These are phyloP conservation scores for Eurotiales sp. DNA, from an alignment of 2,329 filamentous ascomycete genomes.

Conservation along the genomic window DNA sequence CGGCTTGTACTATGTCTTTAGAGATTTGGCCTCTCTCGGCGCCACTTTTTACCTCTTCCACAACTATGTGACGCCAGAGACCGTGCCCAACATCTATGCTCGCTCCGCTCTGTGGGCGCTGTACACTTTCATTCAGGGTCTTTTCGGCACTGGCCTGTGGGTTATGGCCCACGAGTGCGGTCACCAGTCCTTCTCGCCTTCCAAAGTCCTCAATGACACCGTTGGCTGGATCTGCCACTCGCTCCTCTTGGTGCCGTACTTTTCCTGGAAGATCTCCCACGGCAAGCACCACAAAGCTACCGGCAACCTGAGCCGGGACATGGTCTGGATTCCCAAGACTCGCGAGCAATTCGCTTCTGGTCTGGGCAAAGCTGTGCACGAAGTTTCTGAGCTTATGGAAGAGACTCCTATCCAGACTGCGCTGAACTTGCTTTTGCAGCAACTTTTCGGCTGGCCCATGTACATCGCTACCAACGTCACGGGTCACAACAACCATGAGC, in stretches of 20 bases:
- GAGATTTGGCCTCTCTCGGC: slow-evolving; percentile 70
- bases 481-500: slow-evolving; percentile 90
- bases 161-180: slow-evolving; percentile 97
- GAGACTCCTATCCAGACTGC: slow-evolving; percentile 87
- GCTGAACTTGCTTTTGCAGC: slow-evolving; percentile 71
- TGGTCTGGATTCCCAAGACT: slow-evolving; percentile 97
- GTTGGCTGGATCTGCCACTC: slow-evolving; percentile 93
- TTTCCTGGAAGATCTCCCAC: slow-evolving; percentile 99
- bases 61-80: slow-evolving; percentile 82
- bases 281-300: slow-evolving; percentile 99
- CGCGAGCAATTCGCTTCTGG: slow-evolving; percentile 74
- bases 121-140: slow-evolving; percentile 79
- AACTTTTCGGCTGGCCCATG: slow-evolving; percentile 87
- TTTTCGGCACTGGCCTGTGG: slow-evolving; percentile 93
- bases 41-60: slow-evolving; percentile 83
- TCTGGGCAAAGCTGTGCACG: slow-evolving; percentile 70
- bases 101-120: slow-evolving; percentile 64
- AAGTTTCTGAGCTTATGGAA: slow-evolving; percentile 84
- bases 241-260: slow-evolving; percentile 86
- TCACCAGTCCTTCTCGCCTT: slow-evolving; percentile 94
- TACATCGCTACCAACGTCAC: slow-evolving; percentile 92
- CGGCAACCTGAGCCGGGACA: slow-evolving; percentile 93
- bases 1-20: slow-evolving; percentile 77
- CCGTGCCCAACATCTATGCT: slow-evolving; percentile 64
- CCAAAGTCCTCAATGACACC: slow-evolving; percentile 82